A percentile compares a stretch with the other conserved stretches of the same genome.
These are phyloP conservation scores for Kodamaea leandrae DNA, from an alignment of 805 yeast genomes.

Conservation along the genomic window DNA sequence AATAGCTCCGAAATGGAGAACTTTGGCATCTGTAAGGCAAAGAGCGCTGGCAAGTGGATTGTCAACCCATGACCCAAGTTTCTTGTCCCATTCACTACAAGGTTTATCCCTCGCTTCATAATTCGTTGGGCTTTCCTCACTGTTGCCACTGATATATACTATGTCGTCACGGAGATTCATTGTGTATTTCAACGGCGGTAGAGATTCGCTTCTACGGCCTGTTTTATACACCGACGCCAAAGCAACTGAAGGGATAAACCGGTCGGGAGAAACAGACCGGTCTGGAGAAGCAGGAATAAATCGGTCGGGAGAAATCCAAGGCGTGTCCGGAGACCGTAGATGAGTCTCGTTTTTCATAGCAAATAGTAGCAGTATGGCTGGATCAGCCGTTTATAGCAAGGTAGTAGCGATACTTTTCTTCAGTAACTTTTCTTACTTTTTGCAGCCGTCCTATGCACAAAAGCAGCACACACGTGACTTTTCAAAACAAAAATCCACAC, in stretches of 20 bases:
- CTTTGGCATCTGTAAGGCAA: slow-evolving; percentile 40
- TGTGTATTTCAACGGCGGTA: neutral
- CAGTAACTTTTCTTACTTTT: no score
- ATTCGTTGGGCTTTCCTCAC: neutral
- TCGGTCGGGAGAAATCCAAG: no score
- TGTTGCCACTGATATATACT: neutral
- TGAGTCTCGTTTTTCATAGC: no score
- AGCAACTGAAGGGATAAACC: neutral
- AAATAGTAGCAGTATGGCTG: neutral
- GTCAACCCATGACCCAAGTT: neutral
- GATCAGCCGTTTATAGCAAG: no score
- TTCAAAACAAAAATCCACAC: slow-evolving; percentile 17
- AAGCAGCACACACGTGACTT: neutral
- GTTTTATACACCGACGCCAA: neutral
- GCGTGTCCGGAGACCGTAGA: no score
- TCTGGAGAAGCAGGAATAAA: neutral
- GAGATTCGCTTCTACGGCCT: neutral
- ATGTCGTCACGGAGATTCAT: neutral
- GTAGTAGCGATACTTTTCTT: no score
- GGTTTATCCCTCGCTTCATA: no score
- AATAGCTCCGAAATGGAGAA: slow-evolving; percentile 24
- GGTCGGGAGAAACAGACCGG: neutral
- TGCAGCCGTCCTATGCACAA: slow-evolving; percentile 1
- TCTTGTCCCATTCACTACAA: no score
- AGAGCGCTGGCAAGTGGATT: slow-evolving; percentile 34